Conservation (phyloP, 2,329 filamentous ascomycete genomes). For the Nemania sp. region DNA sequence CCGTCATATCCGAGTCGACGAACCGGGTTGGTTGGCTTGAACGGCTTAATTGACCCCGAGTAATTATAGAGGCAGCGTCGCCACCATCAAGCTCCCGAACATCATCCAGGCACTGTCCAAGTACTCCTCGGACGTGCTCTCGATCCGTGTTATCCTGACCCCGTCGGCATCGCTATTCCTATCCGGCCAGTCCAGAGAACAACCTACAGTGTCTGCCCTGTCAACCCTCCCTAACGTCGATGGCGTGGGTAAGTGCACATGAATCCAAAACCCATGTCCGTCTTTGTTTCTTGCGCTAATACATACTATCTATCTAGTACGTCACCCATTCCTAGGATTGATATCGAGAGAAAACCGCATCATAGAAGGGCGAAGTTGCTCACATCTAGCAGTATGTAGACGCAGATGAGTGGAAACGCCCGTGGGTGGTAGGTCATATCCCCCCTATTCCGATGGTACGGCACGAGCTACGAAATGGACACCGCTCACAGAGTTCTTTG, state of each 20-base stretch:
- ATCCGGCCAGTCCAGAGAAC: constrained; percentile 73
- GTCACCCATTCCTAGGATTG: not conserved
- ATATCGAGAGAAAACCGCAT: not conserved
- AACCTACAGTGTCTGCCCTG: constrained; percentile 69
- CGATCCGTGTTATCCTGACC: constrained; percentile 85
- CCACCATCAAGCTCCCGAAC: constrained; percentile 79
- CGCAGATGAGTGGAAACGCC: constrained; percentile 79
- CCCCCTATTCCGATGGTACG: too few species aligned
- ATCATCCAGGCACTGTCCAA: constrained; percentile 64
- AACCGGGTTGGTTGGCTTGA: not conserved
- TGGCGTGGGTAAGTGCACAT: constrained; percentile 52
- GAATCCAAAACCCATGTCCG: not conserved
- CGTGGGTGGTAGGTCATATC: constrained; percentile 61
- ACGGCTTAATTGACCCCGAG: constrained; percentile 29
- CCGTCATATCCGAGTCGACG: not conserved
- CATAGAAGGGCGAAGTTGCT: constrained; percentile 7
- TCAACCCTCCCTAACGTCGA: constrained; percentile 71
- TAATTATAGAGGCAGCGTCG: constrained; percentile 67
- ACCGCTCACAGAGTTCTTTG: constrained; percentile 8
- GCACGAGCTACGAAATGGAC: not conserved
- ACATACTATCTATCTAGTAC: constrained; percentile 16
- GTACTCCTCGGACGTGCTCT: constrained; percentile 54
- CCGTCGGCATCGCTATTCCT: constrained; percentile 76
- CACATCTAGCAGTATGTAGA: constrained; percentile 62
- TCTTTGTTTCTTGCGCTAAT: constrained; percentile 7